Base-by-base conservation (phyloP, 176 grass and related monocot species). In the Aegilops bicornis region DNA sequence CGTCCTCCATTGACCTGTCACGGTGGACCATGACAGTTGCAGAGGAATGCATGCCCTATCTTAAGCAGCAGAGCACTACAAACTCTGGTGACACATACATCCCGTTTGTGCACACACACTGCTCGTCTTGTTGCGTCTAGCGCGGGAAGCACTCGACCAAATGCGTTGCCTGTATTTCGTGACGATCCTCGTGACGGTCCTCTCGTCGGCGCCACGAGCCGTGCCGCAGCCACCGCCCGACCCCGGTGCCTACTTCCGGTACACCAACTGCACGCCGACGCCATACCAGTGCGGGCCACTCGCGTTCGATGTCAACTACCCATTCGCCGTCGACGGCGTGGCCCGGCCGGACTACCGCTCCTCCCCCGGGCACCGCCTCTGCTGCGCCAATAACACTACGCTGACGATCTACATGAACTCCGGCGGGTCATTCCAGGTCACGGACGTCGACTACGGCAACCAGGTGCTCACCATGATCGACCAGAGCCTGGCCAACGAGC, bases 261-360 rank as follows among this genome's bases (percentile, higher is more conserved):
- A 87, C 80, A 87, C 4, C 14, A 67, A 30, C 25, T 90, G 85
- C 25, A 1, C 84, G 2, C 89, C 85, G 4, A 36, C 14, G 39
- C 33, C 74, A 0, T 79, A 87, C 80, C 24, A 36, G 17, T 90
- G 84, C 16, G 80, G 80, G 1, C 0, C 42, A 37, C 0, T 90
- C 58, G 14, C 37, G 31, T 48, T 90, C 58, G 19, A 87, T 10
- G 6, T 87, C 4, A 10, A 0, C 7, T 90, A 87, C 31, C 89
- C 89, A 1, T 83, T 90, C 25, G 54, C 84, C 4, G 43, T 79
- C 17, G 43, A 5, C 45, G 58, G 20, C 10, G 32, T 47, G 0
- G 4, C 14, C 66, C 80, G 85, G 27, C 89, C 84, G 3, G 89
- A 87, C 66, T 90, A 90, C 58, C 87, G 89, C 80, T 83, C 84